A percentile compares a stretch with the other conserved stretches of the same genome.
Conservation (phyloP, 306 rosid genomes). For the Rosa rugosa region DNA sequence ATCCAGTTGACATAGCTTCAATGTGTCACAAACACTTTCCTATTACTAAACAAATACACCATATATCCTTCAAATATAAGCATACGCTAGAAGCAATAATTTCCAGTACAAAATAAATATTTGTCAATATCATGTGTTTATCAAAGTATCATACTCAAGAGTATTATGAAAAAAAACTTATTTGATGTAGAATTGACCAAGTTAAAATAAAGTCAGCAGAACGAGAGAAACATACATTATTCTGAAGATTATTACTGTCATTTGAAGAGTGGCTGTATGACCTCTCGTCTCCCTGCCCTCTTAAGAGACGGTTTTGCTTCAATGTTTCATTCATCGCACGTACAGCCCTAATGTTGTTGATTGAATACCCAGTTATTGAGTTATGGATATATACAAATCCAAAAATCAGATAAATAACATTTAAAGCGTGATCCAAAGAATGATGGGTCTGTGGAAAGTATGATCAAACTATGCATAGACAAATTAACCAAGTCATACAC, state of each 20-base stretch:
- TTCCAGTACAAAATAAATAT: background rate
- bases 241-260: slow-evolving; percentile 44
- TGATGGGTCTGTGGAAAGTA: background rate
- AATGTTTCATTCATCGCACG: slow-evolving; percentile 95
- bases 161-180: background rate
- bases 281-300: slow-evolving; percentile 64
- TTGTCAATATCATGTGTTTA: background rate
- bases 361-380: slow-evolving; percentile 32
- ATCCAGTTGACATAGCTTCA: background rate
- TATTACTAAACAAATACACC: background rate
- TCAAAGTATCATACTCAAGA: background rate
- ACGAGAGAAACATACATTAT: slow-evolving; percentile 42
- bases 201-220: slow-evolving; percentile 1
- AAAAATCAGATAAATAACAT: background rate
- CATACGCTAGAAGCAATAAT: background rate
- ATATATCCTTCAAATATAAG: background rate
- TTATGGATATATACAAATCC: background rate
- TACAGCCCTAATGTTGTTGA: slow-evolving; percentile 69
- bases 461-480: background rate
- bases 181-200: background rate
- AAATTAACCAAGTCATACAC: background rate
- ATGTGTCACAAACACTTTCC: background rate
- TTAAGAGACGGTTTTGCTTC: slow-evolving; percentile 88
- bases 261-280: slow-evolving; percentile 55
- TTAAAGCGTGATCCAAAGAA: background rate